Base-by-base conservation (phyloP, 2,329 filamentous ascomycete genomes). In the Chaetoscypha palmicola region DNA sequence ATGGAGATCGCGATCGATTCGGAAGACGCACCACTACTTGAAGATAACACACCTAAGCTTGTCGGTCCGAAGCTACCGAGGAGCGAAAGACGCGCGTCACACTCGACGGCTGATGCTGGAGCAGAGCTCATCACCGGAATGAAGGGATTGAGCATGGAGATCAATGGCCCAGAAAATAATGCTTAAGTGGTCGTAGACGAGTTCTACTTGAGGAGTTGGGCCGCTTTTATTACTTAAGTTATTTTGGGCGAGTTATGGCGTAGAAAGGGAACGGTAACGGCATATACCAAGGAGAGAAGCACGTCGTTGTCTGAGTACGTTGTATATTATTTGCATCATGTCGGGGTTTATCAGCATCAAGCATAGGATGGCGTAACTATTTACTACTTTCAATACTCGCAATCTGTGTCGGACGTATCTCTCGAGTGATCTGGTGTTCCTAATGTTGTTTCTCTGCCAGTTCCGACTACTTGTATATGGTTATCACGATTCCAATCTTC, bases 71-170 rank as follows among this genome's bases (percentile, higher is more conserved):
- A 34, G 24, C 24, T 5, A 21, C 12, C 39, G 24, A 16, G 11
- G n/a, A 37, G 23, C 42, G 1, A 55, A 58, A 1, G 32, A 4
- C 32, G 20, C 34, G 20, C 11, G 11, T 37, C 34, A 8, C 32
- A 17, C n/a, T 21, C 20, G 34, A 59, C 67, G 4, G 62, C 69
- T 47, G 77, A 81, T 52, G 43, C 69, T 9, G 64, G 68, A 42
- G 77, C 75, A 2, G 76, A 81, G 59, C 53, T 77, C 21, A 79
- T 81, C 42, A 79, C 76, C 14, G 77, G 77, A 43, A 62, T 81
- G 63, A 69, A 71, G 62, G 67, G 75, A 48, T 60, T 81, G 40
- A 65, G 67, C 40, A 51, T 76, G 26, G 68, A 72, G 46, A 67
- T 67, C 54, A 49, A 54, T 34, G 43, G 49, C 3, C 49, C 52